phyloP scores from a whole-genome alignment of 106 monocot species.

The Platanthera zijinensis region DNA sequence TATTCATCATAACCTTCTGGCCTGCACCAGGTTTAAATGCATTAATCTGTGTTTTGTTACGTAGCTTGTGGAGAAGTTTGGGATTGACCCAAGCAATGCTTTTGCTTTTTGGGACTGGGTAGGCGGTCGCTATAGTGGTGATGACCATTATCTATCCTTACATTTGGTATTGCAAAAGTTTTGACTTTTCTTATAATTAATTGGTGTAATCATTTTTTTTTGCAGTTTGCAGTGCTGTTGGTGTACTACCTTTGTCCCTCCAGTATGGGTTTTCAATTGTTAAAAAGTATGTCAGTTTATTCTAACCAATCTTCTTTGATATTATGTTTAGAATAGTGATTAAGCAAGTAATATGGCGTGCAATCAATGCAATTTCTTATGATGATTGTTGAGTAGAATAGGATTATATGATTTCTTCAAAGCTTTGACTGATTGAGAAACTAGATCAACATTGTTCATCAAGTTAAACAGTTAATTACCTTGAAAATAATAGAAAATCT shows the following conservation, averaged over 20 bases:
- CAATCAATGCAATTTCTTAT: not conserved
- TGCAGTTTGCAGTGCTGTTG: constrained; percentile 99
- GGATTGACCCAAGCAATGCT: constrained; percentile 86
- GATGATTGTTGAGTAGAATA: not conserved
- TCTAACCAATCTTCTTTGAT: not conserved
- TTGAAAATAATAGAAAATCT: not conserved
- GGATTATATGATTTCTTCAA: not conserved
- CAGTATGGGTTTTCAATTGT: constrained; percentile 94
- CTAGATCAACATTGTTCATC: not conserved
- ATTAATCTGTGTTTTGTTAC: constrained; percentile 4
- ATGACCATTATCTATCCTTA: constrained; percentile 5
- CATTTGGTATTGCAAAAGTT: not conserved
- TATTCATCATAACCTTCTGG: not conserved
- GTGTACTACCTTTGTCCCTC: constrained; percentile 85
- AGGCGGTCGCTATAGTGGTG: constrained; percentile 98
- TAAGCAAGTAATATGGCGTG: not conserved
- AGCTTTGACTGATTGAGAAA: not conserved
- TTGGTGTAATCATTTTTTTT: constrained; percentile 15
- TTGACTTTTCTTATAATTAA: not conserved
- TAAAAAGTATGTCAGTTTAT: constrained; percentile 59
- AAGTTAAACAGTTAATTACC: not conserved
- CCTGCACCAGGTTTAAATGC: not conserved
- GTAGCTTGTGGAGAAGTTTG: constrained; percentile 93
- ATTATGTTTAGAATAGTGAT: not conserved
- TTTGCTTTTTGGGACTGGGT: constrained; percentile 99